A percentile compares a stretch with the other conserved stretches of the same genome.
phyloP scores from a whole-genome alignment of 345 rosid species.

The Cochlearia excelsa region DNA sequence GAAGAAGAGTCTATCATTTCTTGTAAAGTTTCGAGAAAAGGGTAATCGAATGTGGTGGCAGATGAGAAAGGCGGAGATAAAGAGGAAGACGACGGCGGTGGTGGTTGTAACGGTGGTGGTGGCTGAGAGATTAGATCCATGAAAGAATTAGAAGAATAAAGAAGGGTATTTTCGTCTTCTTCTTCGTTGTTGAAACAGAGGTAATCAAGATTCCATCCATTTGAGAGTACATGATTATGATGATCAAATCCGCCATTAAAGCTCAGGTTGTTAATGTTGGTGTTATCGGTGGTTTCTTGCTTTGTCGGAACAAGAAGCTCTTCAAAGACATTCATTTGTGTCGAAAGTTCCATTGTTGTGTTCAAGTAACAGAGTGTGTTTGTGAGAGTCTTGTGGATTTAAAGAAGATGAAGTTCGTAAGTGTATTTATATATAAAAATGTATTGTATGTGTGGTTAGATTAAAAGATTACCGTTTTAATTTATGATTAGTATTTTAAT shows the following conservation, averaged over 20 bases:
- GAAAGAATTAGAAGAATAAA: slow-evolving; percentile 27
- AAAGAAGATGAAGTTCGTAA: slow-evolving; percentile 30
- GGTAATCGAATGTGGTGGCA: slow-evolving; percentile 39
- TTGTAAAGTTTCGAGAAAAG: slow-evolving; percentile 44
- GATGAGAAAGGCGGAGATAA: slow-evolving; percentile 15
- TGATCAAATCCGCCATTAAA: slow-evolving; percentile 33
- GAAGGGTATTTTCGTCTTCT: slow-evolving; percentile 32
- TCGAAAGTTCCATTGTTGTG: slow-evolving; percentile 55
- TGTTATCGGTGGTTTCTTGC: slow-evolving; percentile 39
- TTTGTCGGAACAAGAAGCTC: slow-evolving; percentile 64
- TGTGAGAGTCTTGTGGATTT: slow-evolving; percentile 27
- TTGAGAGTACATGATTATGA: slow-evolving; percentile 33
- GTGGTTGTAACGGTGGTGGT: slow-evolving; percentile 38
- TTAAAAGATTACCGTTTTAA: slow-evolving; percentile 6
- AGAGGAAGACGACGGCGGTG: slow-evolving; percentile 31
- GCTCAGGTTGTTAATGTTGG: slow-evolving; percentile 25
- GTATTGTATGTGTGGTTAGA: neutral
- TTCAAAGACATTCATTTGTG: slow-evolving; percentile 64
- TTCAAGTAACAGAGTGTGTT: slow-evolving; percentile 2
- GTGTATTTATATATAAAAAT: slow-evolving; percentile 31
- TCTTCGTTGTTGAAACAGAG: slow-evolving; percentile 40
- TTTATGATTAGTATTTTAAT: slow-evolving; percentile 15
- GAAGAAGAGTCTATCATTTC: slow-evolving; percentile 39
- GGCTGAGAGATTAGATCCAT: slow-evolving; percentile 42
- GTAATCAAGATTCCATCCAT: slow-evolving; percentile 53